Evolutionary conservation across 768 basidiomycete genomes (phyloP).

Genomic region (Tricholoma bakamatsutake): DNA sequence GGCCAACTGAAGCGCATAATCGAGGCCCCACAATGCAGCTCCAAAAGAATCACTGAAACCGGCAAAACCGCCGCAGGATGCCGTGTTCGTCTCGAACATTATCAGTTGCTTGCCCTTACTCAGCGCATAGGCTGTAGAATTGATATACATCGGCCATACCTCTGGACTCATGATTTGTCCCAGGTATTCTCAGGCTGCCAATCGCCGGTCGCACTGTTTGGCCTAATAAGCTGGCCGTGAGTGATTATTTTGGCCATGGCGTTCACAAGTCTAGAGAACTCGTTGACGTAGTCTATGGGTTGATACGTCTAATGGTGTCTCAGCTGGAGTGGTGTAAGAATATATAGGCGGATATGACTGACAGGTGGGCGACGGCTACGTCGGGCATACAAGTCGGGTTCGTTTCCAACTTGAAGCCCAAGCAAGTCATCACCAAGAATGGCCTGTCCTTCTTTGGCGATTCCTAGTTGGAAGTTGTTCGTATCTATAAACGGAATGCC

Average conservation of each 20-base stretch:
- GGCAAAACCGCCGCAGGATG: conserved; percentile 62
- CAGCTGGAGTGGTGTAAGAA: background rate
- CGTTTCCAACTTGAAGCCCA: conserved; percentile 71
- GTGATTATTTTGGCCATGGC: conserved; percentile 33
- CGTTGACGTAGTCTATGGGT: conserved; percentile 43
- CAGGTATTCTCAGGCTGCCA: conserved; percentile 52
- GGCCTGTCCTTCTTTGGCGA: conserved; percentile 53
- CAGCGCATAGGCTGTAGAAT: conserved; percentile 40
- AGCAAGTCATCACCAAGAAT: conserved; percentile 64
- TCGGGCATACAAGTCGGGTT: conserved; percentile 46
- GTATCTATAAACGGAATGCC: conserved; percentile 66
- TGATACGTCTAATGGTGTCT: conserved; percentile 27
- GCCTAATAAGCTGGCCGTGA: conserved; percentile 51
- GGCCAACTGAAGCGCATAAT: conserved; percentile 56
- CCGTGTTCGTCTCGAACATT: conserved; percentile 71
- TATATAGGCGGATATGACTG: background rate
- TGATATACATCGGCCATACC: conserved; percentile 48
- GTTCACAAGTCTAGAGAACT: conserved; percentile 43
- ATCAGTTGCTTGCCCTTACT: conserved; percentile 39
- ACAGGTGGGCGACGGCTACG: background rate
- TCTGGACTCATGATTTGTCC: conserved; percentile 51
- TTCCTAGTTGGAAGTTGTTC: conserved; percentile 42
- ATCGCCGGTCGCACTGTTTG: conserved; percentile 39
- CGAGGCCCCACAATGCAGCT: conserved; percentile 58
- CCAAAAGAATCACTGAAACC: conserved; percentile 60